Evolutionary conservation across 306 rosid species (phyloP), one percentile per base, ranked within the genome.

Genomic region (Macrotyloma uniflorum): DNA sequence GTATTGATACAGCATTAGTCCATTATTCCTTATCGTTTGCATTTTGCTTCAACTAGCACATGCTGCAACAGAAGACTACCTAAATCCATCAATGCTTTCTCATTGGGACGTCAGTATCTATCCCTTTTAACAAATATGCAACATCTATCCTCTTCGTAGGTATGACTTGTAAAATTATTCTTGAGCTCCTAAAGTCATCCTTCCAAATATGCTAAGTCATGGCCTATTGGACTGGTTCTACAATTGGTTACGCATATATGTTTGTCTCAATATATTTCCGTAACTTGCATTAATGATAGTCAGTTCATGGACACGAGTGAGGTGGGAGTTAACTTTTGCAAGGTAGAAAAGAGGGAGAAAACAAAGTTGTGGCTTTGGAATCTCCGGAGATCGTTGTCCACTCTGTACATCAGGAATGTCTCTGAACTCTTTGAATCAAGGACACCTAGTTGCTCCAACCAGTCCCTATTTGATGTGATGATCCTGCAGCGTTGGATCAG

Each of bases 401-500:
- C 8, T 38, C 23, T 47, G 24, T 55, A 57, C 18, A 10, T 53
- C 24, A 40, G 19, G 36, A 33, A 38, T 19, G 32, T 45, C 36
- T 10, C 24, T 42, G 35, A 23, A 18, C 38, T n/a, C 22, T 20
- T 19, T 3, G 33, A 18, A 49, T 22, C 15, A 18, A 8, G 47
- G 47, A 38, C 49, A 36, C 5, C 26, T 45, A 46, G 57, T 67
- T 43, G 73, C 30, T 15, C 23, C 74, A 24, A 66, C 8, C 0
- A 11, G 51, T 14, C 59, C 14, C 18, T 70, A 42, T 13, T 6
- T 42, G 55, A 36, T 38, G 18, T 8, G 43, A 69, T 14, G 61
- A 77, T 57, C 26, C 24, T 19, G 51, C 33, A 15, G 26, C 47
- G 65, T 81, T 78, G 83, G 83, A 76, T 80, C 50, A 45, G 80